Base-by-base conservation (phyloP, 1,284 basidiomycete genomes). In the Heliocybe sulcata region DNA sequence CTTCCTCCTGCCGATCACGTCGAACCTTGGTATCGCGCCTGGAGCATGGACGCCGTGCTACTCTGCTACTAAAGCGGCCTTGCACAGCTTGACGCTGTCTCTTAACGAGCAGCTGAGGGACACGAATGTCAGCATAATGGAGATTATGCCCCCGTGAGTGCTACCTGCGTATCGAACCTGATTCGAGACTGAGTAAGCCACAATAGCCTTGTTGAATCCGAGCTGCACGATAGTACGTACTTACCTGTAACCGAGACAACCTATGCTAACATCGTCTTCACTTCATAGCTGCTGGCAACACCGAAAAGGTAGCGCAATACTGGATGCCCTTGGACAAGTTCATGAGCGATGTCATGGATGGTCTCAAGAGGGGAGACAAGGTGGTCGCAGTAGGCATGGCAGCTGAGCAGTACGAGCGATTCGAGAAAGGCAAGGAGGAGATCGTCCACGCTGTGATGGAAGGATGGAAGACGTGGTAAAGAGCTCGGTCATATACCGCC, bases 261-360 rank as follows among this genome's bases (percentile, higher is more conserved):
- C 25, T 25, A 29, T 20, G 51, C 23, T 49, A 11, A 57, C 27
- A 48, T 8, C 35, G 19, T 45, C 35, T 51, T 56, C 11, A 23
- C 33, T 55, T 54, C 42, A 10, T 57, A 83, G 81, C 73, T 26
- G 75, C 81, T 65, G 81, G 80, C 26, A 80, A 72, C 0, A 76
- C 77, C 1, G 71, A 73, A 45, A 61, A 45, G 19, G 61, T 82
- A 10, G 76, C 77, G 35, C 79, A 79, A 56, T 61, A 75, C 51
- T 85, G 82, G 82, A 80, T 86, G 78, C 78, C 83, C 0, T 66
- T 85, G 20, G 72, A 74, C 51, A 69, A 78, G 57, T 85, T 77
- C 60, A 80, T 71, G 2, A 65, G 70, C 50, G 57, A 64, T 10
- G 72, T 75, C 0, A 70, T 85, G 66, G 72, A 75, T 11, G 77